Evolutionary conservation across 2,329 filamentous ascomycete species (phyloP), one percentile per base, ranked within the genome.

Genomic region (Aureobasidium sp.): DNA sequence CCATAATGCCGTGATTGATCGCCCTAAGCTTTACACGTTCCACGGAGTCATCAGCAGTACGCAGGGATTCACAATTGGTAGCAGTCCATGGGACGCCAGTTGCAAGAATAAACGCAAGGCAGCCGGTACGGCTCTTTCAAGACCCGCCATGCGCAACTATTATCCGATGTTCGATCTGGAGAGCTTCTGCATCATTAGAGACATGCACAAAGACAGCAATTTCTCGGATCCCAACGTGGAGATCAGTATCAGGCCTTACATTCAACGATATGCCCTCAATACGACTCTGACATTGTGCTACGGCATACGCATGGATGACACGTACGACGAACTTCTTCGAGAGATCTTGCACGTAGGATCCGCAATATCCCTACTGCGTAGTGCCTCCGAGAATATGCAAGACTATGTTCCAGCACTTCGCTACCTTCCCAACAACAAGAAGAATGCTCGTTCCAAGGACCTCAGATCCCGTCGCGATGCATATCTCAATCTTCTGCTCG

Each of bases 61-160:
- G 0, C 74, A 79, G 57, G 77, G 76, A 1, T 79, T 79, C 63
- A 79, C 76, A 0, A 79, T 79, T 47, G 76, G 76, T n/a, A 73
- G 70, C 4, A 73, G 69, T 2, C 76, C 76, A 1, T 79, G 76
- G 76, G 75, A 78, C 49, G 72, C 76, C 19, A 75, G 71, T 30
- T 79, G 74, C 62, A 74, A 73, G 59, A 78, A 75, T 57, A 77
- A 77, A 59, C 68, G 76, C 1, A 78, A 77, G 57, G 75, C 75
- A 1, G 72, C 75, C 0, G 74, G 74, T 1, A 72, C 70, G 1
- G 74, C 75, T 0, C 62, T 79, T 1, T 69, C 71, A 12, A 63
- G 73, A 21, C 68, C 71, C 0, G 72, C 73, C 3, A 66, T 79
- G 62, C 68, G 70, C 50, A 71, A 66, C 14, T 79, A 79, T 58